phyloP scores from a whole-genome alignment of 2,329 filamentous ascomycete species.

The Plectosphaerella plurivora region DNA sequence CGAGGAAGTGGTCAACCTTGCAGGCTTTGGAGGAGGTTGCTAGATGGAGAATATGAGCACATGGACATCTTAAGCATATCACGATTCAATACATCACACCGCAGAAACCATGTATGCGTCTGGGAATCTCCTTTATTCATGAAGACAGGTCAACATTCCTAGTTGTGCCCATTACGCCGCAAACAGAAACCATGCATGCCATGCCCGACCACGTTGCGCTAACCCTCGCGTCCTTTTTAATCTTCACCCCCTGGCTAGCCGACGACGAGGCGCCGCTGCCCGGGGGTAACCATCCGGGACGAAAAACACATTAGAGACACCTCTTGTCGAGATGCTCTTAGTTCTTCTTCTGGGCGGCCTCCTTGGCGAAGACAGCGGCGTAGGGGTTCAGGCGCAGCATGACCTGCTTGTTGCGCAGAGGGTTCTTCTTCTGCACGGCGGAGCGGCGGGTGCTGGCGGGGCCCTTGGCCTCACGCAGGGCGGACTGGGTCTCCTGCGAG shows the following conservation, averaged over 20 bases:
- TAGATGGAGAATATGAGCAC: constrained; percentile 7
- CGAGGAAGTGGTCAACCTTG: constrained; percentile 23
- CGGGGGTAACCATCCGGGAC: not conserved
- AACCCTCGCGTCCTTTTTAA: not conserved
- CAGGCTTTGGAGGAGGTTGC: constrained; percentile 20
- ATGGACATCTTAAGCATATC: not conserved
- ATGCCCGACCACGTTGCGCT: constrained; percentile 11
- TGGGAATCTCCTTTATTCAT: constrained; percentile 16
- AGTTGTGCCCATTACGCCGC: constrained; percentile 14
- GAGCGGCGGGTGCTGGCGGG: constrained; percentile 84
- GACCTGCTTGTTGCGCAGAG: constrained; percentile 97
- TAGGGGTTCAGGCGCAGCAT: constrained; percentile 98
- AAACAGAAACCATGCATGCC: constrained; percentile 16
- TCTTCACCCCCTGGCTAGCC: constrained; percentile 2
- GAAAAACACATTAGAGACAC: not conserved
- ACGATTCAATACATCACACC: not conserved
- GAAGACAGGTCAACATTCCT: constrained; percentile 16
- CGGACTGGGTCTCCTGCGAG: constrained; percentile 96
- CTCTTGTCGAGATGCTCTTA: not conserved
- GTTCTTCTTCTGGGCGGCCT: constrained; percentile 47
- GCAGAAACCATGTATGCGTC: not conserved
- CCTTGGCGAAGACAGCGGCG: constrained; percentile 83
- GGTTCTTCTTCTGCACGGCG: constrained; percentile 99
- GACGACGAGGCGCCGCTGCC: not conserved
- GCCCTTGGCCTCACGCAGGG: constrained; percentile 88